Conservation (phyloP, 1,139 yeast species). For the Wickerhamomyces sp. region DNA sequence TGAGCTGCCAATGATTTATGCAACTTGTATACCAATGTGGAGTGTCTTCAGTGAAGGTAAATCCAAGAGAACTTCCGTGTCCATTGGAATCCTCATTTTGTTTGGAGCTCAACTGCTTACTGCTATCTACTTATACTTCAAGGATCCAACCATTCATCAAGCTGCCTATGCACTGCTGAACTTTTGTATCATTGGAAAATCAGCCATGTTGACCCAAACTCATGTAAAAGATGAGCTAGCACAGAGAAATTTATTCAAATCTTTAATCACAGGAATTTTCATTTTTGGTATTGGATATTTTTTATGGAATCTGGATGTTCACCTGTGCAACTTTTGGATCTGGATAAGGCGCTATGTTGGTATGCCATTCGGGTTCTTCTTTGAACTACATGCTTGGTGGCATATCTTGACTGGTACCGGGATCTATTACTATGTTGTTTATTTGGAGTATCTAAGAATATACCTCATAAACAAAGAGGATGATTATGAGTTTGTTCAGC, state of each 20-base stretch:
- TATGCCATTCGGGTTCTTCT: constrained; percentile 79
- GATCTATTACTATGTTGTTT: constrained; percentile 60
- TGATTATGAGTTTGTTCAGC: constrained; percentile 50
- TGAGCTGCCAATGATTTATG: constrained; percentile 97
- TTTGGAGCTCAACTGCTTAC: constrained; percentile 53
- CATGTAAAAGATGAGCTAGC: constrained; percentile 48
- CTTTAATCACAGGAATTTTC: constrained; percentile 57
- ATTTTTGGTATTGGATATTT: constrained; percentile 69
- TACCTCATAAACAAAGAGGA: constrained; percentile 49
- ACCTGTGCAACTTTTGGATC: constrained; percentile 65
- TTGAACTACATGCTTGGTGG: constrained; percentile 99
- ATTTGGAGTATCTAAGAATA: constrained; percentile 61
- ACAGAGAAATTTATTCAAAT: constrained; percentile 41
- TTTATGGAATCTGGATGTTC: constrained; percentile 84
- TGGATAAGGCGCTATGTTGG: constrained; percentile 63
- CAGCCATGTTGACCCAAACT: constrained; percentile 43
- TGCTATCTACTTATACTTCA: constrained; percentile 57
- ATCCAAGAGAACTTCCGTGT: constrained; percentile 27
- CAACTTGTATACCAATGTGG: constrained; percentile 94
- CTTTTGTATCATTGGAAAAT: constrained; percentile 52
- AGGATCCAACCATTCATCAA: constrained; percentile 80
- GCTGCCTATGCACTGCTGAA: constrained; percentile 54
- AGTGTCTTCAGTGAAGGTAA: constrained; percentile 64
- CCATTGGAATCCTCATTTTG: constrained; percentile 54
- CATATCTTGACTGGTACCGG: constrained; percentile 84